A percentile compares a stretch with the other conserved stretches of the same genome.
Conservation (phyloP, 2,329 filamentous ascomycete genomes). For the Curvularia lunata region DNA sequence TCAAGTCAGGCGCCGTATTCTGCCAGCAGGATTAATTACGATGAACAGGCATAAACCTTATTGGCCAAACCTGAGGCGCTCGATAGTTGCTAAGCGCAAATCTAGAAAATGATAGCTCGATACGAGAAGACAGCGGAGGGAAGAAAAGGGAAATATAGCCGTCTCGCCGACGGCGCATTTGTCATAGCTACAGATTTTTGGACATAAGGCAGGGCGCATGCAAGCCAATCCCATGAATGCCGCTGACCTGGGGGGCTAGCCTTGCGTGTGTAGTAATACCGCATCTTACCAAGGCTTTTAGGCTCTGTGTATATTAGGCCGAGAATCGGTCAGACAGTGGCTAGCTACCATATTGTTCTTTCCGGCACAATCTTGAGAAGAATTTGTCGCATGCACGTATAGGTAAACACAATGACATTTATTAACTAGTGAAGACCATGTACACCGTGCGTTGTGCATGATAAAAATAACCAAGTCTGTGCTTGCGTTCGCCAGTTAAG, state of each 20-base stretch:
- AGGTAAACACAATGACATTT: not conserved
- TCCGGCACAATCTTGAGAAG: not conserved
- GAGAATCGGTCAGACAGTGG: not conserved
- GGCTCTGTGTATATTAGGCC: not conserved
- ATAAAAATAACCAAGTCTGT: not conserved
- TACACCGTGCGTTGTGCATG: not conserved
- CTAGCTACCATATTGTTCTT: not conserved
- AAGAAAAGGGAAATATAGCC: not conserved
- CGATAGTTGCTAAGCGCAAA: not conserved
- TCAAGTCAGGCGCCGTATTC: not conserved
- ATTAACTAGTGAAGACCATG: not conserved
- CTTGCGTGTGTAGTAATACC: not conserved
- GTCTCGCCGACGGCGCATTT: not conserved
- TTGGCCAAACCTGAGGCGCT: not conserved
- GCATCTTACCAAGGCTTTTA: not conserved
- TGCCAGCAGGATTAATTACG: not conserved
- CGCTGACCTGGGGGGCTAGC: not conserved
- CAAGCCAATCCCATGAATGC: not conserved
- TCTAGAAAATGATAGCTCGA: not conserved
- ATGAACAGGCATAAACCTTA: not conserved
- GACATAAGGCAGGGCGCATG: not conserved
- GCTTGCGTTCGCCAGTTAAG: not conserved
- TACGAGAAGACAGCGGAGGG: not conserved
- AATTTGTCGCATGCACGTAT: not conserved
- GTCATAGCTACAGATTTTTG: not conserved